Conservation (phyloP, 2,329 filamentous ascomycete genomes). For the Gyromitra esculenta region DNA sequence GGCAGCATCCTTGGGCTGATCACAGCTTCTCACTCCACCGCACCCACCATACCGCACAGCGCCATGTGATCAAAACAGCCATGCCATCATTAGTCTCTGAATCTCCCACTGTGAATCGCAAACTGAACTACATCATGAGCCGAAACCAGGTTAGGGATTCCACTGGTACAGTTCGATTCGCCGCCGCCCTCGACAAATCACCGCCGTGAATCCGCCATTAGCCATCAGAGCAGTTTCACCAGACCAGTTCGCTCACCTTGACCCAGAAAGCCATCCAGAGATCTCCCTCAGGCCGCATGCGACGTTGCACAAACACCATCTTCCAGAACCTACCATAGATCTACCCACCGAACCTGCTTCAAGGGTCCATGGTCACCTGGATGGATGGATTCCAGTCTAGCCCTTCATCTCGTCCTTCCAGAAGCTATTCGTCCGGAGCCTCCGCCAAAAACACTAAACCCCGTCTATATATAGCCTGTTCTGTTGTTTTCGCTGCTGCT, state of each 20-base stretch:
- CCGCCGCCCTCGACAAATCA: slow-evolving; percentile 18
- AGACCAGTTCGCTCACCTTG: slow-evolving; percentile 3
- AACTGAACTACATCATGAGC: slow-evolving; percentile 22
- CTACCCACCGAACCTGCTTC: slow-evolving; percentile 24
- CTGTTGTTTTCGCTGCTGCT: neutral
- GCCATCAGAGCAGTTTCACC: slow-evolving; percentile 17
- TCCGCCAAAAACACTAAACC: slow-evolving; percentile 2
- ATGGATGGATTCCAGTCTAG: slow-evolving; percentile 11
- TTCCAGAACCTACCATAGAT: slow-evolving; percentile 46
- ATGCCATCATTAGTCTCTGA: slow-evolving; percentile 17
- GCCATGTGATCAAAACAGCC: slow-evolving; percentile 25
- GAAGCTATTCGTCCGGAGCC: slow-evolving; percentile 17
- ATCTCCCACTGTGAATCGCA: neutral
- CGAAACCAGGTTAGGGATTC: slow-evolving; percentile 41
- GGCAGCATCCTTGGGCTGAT: slow-evolving; percentile 14
- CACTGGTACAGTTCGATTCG: slow-evolving; percentile 40
- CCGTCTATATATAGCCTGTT: slow-evolving; percentile 16
- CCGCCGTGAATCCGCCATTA: no score
- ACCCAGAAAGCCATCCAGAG: slow-evolving; percentile 28
- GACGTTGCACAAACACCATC: slow-evolving; percentile 35
- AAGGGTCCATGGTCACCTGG: slow-evolving; percentile 12
- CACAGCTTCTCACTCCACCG: slow-evolving; percentile 40
- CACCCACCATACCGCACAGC: neutral
- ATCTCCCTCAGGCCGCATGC: slow-evolving; percentile 36
- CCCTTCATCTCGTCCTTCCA: slow-evolving; percentile 27